Evolutionary conservation across 306 rosid species (phyloP).

Genomic region (Alnus rubra): DNA sequence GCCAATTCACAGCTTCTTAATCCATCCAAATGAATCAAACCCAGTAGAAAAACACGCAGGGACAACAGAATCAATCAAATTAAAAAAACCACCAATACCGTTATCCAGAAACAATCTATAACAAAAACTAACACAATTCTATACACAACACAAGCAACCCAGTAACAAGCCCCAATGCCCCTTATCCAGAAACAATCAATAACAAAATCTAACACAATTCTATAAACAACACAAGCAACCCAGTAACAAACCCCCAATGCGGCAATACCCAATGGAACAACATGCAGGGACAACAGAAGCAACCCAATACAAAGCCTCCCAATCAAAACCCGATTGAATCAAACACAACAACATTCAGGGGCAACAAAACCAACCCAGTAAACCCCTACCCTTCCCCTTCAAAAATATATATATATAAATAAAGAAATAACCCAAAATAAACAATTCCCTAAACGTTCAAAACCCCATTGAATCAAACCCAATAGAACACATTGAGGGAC

Average conservation of each 20-base stretch:
- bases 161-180: too few species aligned
- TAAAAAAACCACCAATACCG: background rate
- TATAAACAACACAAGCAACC: too few species aligned
- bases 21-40: conserved; percentile 17
- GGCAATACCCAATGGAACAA: background rate
- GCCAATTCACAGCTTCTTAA: background rate
- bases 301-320: background rate
- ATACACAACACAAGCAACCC: too few species aligned
- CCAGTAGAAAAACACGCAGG: background rate
- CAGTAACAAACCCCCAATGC: too few species aligned
- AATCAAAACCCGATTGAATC: conserved; percentile 3
- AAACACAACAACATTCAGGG: background rate
- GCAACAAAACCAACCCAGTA: background rate
- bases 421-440: background rate
- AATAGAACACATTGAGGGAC: background rate
- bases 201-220: background rate
- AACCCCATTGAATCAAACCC: conserved; percentile 5
- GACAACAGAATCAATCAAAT: background rate
- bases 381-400: too few species aligned
- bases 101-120: background rate
- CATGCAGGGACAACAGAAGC: background rate
- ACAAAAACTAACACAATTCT: background rate
- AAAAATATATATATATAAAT: too few species aligned
- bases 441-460: conserved; percentile 6
- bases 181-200: background rate